phyloP scores from a whole-genome alignment of 257 asterid species.

The Solanum stenotomum region DNA sequence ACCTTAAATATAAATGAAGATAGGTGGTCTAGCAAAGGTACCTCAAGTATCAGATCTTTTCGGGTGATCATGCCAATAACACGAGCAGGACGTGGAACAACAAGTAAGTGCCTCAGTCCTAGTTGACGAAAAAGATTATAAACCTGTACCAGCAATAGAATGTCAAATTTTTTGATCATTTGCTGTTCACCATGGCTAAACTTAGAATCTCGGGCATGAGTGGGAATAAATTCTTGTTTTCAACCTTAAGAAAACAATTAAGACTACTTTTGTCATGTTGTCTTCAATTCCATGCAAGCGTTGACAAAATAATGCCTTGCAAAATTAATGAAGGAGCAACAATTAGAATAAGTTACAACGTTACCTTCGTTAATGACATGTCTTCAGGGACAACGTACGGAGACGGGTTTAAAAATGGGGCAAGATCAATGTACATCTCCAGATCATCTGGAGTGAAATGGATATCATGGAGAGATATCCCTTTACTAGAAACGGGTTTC shows the following conservation, averaged over 20 bases:
- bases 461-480: slow-evolving; percentile 68
- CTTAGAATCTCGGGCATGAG: background rate
- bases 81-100: slow-evolving; percentile 96
- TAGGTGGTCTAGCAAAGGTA: slow-evolving; percentile 16
- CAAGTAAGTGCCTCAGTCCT: slow-evolving; percentile 84
- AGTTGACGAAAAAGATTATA: slow-evolving; percentile 95
- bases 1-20: background rate
- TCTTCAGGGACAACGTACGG: slow-evolving; percentile 95
- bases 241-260: background rate
- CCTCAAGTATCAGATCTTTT: slow-evolving; percentile 92
- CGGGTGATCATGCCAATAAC: slow-evolving; percentile 89
- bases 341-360: background rate
- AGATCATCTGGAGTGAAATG: slow-evolving; percentile 75
- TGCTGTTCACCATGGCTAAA: background rate
- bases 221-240: background rate
- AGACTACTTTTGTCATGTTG: background rate
- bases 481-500: slow-evolving; percentile 92
- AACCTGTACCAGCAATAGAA: slow-evolving; percentile 48
- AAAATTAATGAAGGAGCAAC: background rate
- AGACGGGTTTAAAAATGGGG: slow-evolving; percentile 82
- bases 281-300: background rate
- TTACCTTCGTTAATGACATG: slow-evolving; percentile 95
- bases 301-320: background rate
- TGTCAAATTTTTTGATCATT: background rate
- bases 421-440: slow-evolving; percentile 97